phyloP scores from a whole-genome alignment of 768 basidiomycete species.

The Kondoa malvinella region DNA sequence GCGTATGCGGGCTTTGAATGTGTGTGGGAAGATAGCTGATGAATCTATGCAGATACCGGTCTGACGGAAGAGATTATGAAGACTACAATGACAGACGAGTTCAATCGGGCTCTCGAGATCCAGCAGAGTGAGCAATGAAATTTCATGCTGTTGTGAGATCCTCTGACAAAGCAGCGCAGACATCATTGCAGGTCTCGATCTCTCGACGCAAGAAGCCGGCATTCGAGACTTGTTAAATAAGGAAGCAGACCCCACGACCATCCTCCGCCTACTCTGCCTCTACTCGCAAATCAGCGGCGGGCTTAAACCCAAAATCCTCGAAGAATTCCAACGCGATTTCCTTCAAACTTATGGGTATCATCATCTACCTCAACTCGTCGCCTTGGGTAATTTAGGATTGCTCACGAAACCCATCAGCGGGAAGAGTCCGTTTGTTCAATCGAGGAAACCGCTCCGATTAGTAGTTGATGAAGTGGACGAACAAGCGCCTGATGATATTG shows the following conservation, averaged over 20 bases:
- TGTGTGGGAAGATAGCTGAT: not conserved
- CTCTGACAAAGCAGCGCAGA: constrained; percentile 38
- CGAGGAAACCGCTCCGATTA: constrained; percentile 75
- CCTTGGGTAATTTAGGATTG: constrained; percentile 32
- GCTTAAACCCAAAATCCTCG: constrained; percentile 68
- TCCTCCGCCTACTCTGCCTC: constrained; percentile 67
- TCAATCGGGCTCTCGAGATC: constrained; percentile 81
- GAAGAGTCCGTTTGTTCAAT: constrained; percentile 53
- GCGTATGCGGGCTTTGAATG: constrained; percentile 43
- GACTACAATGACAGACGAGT: constrained; percentile 64
- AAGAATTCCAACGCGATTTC: constrained; percentile 77
- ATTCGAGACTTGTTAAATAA: constrained; percentile 84
- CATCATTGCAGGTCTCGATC: constrained; percentile 81
- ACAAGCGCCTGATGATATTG: constrained; percentile 64
- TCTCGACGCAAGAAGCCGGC: constrained; percentile 55
- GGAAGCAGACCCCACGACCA: constrained; percentile 60
- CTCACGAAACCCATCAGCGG: constrained; percentile 44
- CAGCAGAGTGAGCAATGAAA: constrained; percentile 58
- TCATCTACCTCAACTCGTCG: constrained; percentile 37
- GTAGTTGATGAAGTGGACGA: constrained; percentile 67
- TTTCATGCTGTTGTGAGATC: not conserved
- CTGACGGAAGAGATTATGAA: constrained; percentile 81
- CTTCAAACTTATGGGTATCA: constrained; percentile 53
- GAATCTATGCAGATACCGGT: constrained; percentile 55
- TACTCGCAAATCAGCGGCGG: constrained; percentile 69